A percentile compares a stretch with the other conserved stretches of the same genome.
These are phyloP conservation scores for Iris macrosiphon DNA, from an alignment of 106 monocot species.

Conservation along the genomic window DNA sequence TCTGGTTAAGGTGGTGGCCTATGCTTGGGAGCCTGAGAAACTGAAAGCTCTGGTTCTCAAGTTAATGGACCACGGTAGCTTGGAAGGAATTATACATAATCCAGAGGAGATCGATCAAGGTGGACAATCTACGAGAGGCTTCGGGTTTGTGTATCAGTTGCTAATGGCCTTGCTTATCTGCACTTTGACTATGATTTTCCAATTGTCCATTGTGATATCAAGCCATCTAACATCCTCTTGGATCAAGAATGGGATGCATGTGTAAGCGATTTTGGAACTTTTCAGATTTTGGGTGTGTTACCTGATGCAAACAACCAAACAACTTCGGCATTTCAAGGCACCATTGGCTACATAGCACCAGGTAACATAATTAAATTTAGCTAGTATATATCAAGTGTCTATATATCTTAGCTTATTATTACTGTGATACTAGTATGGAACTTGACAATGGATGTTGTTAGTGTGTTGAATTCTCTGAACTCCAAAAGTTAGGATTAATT, in stretches of 20 bases:
- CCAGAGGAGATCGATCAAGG: conserved; percentile 19
- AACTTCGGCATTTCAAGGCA: conserved; percentile 77
- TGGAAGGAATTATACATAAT: conserved; percentile 56
- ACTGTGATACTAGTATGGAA: too few species aligned
- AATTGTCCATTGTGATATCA: conserved; percentile 83
- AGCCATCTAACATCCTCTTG: conserved; percentile 83
- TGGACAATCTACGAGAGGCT: conserved; percentile 61
- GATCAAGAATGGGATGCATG: conserved; percentile 75
- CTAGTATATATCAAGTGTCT: background rate
- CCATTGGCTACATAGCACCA: conserved; percentile 94
- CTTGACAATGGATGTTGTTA: too few species aligned
- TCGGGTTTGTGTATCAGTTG: conserved; percentile 43
- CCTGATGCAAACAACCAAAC: conserved; percentile 15
- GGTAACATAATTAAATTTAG: conserved; percentile 23
- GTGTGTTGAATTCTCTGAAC: too few species aligned
- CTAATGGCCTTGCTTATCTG: conserved; percentile 66
- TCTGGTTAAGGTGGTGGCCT: conserved; percentile 67
- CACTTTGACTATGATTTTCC: conserved; percentile 75
- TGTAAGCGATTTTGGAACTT: conserved; percentile 77
- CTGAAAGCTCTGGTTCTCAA: conserved; percentile 62
- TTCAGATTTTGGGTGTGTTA: conserved; percentile 58
- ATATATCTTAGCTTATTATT: too few species aligned
- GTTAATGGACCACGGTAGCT: conserved; percentile 74
- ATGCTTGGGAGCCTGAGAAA: conserved; percentile 59
- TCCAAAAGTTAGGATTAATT: too few species aligned